These are phyloP conservation scores for Neurospora sp. DNA, from an alignment of 495 filamentous ascomycete species.

Conservation along the genomic window DNA sequence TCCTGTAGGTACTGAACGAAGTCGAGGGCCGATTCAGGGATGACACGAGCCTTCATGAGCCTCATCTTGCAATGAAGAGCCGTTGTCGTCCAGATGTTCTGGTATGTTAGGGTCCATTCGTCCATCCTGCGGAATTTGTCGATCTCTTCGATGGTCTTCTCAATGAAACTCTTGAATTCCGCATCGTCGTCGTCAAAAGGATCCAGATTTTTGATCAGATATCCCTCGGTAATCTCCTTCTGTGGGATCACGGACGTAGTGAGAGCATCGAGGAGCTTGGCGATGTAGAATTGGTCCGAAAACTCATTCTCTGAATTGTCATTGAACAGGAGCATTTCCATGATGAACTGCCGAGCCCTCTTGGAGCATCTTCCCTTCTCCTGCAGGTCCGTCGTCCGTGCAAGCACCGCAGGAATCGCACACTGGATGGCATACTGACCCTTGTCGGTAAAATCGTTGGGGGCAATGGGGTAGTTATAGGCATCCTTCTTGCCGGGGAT, in stretches of 20 bases:
- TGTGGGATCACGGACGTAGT: conserved; percentile 62
- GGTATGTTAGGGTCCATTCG: conserved; percentile 83
- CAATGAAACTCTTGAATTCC: conserved; percentile 44
- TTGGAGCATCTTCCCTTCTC: conserved; percentile 70
- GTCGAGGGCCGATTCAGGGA: conserved; percentile 48
- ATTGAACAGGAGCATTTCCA: conserved; percentile 83
- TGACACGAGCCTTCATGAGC: conserved; percentile 61
- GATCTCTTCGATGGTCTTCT: conserved; percentile 69
- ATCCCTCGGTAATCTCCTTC: conserved; percentile 42
- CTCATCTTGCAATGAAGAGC: conserved; percentile 67
- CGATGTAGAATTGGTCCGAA: conserved; percentile 81
- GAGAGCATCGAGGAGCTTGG: conserved; percentile 65
- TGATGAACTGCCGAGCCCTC: conserved; percentile 64
- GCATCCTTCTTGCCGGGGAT: conserved; percentile 18
- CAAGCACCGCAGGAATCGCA: conserved; percentile 67
- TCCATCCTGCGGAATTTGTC: conserved; percentile 87
- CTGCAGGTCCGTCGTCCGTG: conserved; percentile 46
- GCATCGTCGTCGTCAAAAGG: conserved; percentile 29
- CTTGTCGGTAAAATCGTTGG: conserved; percentile 85
- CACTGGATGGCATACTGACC: conserved; percentile 72
- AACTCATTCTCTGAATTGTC: conserved; percentile 82
- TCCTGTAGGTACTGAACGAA: conserved; percentile 74
- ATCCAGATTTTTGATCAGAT: conserved; percentile 26
- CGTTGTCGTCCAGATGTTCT: conserved; percentile 79
- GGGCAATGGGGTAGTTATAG: conserved; percentile 59